phyloP scores from a whole-genome alignment of 495 filamentous ascomycete species.

The Neurospora terricola region DNA sequence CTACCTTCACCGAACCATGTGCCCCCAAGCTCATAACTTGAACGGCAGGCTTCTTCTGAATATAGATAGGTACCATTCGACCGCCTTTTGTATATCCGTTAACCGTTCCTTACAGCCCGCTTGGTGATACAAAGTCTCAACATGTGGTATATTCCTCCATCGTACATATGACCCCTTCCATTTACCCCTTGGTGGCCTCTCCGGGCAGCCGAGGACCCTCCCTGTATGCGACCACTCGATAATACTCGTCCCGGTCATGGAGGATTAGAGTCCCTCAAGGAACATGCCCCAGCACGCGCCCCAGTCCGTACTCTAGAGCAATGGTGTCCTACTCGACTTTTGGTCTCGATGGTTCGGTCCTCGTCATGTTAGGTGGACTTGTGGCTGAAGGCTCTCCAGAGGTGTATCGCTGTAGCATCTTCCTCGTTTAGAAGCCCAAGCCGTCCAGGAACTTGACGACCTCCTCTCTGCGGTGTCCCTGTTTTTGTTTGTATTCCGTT shows the following conservation, averaged over 20 bases:
- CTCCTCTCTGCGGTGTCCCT: constrained; percentile 9
- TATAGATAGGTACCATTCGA: not conserved
- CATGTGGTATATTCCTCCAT: not conserved
- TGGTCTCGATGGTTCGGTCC: not conserved
- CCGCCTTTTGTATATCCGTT: not conserved
- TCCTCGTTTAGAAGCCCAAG: not conserved
- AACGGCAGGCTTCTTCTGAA: not conserved
- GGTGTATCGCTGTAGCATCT: not conserved
- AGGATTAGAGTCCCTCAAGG: not conserved
- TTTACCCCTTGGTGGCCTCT: not conserved
- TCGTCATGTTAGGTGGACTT: not conserved
- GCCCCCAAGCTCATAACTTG: not conserved
- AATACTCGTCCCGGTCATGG: not conserved
- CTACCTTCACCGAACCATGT: no score
- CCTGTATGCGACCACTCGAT: not conserved
- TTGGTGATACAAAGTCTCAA: not conserved
- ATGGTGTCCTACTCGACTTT: not conserved
- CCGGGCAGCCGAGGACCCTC: not conserved
- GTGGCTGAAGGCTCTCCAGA: not conserved
- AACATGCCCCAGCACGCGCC: not conserved
- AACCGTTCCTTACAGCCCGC: not conserved
- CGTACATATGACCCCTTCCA: no score
- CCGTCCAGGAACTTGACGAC: constrained; percentile 4
- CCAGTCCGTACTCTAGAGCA: not conserved
- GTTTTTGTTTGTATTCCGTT: not conserved